Conservation (phyloP, 2,329 filamentous ascomycete genomes). For the Fusarium pseudograminearum region DNA sequence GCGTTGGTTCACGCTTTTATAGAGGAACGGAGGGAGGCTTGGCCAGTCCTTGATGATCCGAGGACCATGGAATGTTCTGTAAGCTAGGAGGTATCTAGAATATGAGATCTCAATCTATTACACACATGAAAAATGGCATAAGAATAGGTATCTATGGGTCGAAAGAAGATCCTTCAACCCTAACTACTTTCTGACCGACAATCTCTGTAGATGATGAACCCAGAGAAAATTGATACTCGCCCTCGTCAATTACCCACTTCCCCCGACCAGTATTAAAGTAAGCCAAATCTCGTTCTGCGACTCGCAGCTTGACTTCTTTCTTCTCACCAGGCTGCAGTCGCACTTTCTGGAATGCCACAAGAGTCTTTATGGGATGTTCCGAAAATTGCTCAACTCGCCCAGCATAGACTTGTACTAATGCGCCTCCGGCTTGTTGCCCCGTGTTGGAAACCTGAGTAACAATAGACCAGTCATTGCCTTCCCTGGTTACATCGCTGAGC, state of each 20-base stretch:
- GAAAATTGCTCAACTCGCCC: constrained; percentile 17
- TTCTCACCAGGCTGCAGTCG: constrained; percentile 40
- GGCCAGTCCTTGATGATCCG: background rate
- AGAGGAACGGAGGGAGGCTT: background rate
- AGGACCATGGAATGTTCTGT: background rate
- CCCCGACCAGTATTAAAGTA: constrained; percentile 43
- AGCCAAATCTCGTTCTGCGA: constrained; percentile 44
- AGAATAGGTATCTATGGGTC: background rate
- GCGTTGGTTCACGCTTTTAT: background rate
- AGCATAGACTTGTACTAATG: constrained; percentile 67
- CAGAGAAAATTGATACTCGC: constrained; percentile 46
- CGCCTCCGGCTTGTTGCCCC: constrained; percentile 60
- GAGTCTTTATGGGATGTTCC: constrained; percentile 48
- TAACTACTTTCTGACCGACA: background rate
- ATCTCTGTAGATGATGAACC: constrained; percentile 46
- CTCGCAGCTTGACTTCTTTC: constrained; percentile 24
- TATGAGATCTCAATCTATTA: background rate
- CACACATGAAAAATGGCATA: background rate
- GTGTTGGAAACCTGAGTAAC: constrained; percentile 67
- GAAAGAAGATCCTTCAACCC: background rate
- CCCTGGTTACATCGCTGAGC: constrained; percentile 55
- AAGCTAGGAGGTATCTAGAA: background rate
- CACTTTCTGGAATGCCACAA: constrained; percentile 50
- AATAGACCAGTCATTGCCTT: constrained; percentile 59
- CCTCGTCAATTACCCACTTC: constrained; percentile 48